phyloP scores from a whole-genome alignment of 306 rosid species.

The Betula pendula region DNA sequence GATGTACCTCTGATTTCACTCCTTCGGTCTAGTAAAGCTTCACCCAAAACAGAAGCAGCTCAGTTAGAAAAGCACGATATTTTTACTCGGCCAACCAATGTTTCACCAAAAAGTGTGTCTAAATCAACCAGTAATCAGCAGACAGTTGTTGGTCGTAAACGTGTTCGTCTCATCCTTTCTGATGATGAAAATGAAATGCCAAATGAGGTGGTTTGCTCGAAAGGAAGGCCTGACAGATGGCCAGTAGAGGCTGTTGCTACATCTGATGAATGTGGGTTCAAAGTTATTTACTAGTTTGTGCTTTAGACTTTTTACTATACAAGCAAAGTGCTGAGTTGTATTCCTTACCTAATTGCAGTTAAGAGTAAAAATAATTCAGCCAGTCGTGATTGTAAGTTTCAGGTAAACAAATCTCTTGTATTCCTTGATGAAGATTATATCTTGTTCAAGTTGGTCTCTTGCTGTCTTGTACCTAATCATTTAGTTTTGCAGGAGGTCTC shows the following conservation, averaged over 20 bases:
- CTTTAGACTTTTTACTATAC: conserved; percentile 18
- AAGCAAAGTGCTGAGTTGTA: conserved; percentile 28
- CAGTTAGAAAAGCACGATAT: conserved; percentile 32
- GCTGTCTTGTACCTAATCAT: conserved; percentile 23
- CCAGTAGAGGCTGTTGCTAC: conserved; percentile 46
- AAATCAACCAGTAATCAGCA: conserved; percentile 41
- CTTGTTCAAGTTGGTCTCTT: conserved; percentile 19
- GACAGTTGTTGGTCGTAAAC: conserved; percentile 52
- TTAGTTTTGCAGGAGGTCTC: conserved; percentile 55
- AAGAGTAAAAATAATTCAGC: conserved; percentile 32
- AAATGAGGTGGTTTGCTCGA: conserved; percentile 46
- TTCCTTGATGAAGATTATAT: conserved; percentile 22
- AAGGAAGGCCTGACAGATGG: conserved; percentile 34
- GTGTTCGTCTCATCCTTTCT: conserved; percentile 62
- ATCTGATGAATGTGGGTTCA: conserved; percentile 55
- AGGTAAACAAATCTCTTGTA: conserved; percentile 47
- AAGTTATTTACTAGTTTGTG: conserved; percentile 27
- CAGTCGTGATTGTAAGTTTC: conserved; percentile 40
- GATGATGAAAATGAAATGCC: conserved; percentile 62
- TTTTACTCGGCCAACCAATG: conserved; percentile 30
- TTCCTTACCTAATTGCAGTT: conserved; percentile 55
- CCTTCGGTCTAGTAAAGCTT: conserved; percentile 41
- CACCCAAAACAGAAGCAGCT: conserved; percentile 40
- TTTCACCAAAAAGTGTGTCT: conserved; percentile 47
- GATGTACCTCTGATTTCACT: conserved; percentile 55